Base-by-base conservation (phyloP, 768 basidiomycete species). In the Cubamyces lactineus region DNA sequence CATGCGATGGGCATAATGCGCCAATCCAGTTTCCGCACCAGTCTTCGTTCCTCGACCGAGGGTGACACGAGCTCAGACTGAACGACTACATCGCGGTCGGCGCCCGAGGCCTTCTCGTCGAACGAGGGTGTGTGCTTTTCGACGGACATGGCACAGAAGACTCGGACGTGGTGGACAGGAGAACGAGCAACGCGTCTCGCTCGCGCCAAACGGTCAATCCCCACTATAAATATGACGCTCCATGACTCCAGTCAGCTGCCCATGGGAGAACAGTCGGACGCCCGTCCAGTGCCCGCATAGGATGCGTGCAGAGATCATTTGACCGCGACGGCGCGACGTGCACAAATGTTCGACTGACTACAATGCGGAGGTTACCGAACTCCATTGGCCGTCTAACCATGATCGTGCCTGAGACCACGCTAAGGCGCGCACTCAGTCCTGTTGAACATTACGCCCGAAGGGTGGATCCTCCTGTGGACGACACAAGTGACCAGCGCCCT, bases 1-100 rank as follows among this genome's bases (percentile, higher is more conserved):
- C 88, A 91, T 1, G 85, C 78, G 47, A 91, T 84, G 43, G 89
- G 89, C 53, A 91, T 74, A 58, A 91, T 91, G 43, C 88, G 79
- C 57, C 66, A 53, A 67, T 91, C 89, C 52, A 91, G 77, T 68
- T 88, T 90, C 68, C 83, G 79, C 21, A 91, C 76, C 2, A 92
- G 79, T 24, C 67, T 72, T 61, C 69, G 77, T 70, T 89, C 88
- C 53, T 83, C 82, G n/a, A 54, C 59, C 6, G 62, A 43, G 11
- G 59, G 55, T 17, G 50, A 62, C 24, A 38, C 40, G 17, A 53
- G 21, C 23, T 57, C 61, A 15, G 48, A 2, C 30, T 43, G 24
- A 26, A 61, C 57, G 16, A 42, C 49, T 11, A 39, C 49, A 11
- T 45, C 54, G 43, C 43, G 46, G 39, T 54, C 53, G 57, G 51